These are phyloP conservation scores for Plasmodium gallinaceum DNA, from an alignment of 169 alveolate species.

Conservation along the genomic window DNA sequence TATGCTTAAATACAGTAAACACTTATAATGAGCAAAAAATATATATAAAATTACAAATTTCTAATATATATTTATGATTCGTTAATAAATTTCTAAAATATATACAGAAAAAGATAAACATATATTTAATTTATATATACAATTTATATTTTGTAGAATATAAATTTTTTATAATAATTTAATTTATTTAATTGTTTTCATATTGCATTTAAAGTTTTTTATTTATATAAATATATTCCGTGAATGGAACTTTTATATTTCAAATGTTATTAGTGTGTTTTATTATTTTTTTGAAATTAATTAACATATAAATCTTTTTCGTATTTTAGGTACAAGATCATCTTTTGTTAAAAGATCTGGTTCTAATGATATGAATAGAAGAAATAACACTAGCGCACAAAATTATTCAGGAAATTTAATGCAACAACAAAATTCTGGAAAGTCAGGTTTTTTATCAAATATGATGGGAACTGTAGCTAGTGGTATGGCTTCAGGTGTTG, in stretches of 20 bases:
- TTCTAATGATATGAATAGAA: constrained; percentile 44
- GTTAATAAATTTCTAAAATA: too few relatives aligned
- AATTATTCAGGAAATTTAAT: constrained; percentile 47
- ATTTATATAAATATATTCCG: too few relatives aligned
- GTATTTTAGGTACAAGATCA: constrained; percentile 45
- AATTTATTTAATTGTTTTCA: too few relatives aligned
- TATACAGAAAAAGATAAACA: too few relatives aligned
- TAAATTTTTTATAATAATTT: too few relatives aligned
- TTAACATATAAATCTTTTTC: background rate
- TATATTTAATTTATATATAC: too few relatives aligned
- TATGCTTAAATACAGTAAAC: too few relatives aligned
- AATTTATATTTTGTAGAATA: too few relatives aligned
- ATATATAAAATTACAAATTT: too few relatives aligned
- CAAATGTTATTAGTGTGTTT: background rate
- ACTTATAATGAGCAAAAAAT: background rate
- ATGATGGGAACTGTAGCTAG: constrained; percentile 79
- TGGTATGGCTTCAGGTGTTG: constrained; percentile 80
- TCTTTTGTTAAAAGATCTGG: constrained; percentile 25
- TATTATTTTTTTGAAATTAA: background rate
- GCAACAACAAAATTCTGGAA: constrained; percentile 38
- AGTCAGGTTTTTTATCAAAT: constrained; percentile 73
- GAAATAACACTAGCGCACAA: constrained; percentile 53
- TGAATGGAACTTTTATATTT: background rate
- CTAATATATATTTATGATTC: background rate
- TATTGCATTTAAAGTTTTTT: too few relatives aligned